Percentiles rank a stretch among this genome's conserved stretches.
Evolutionary conservation across 1,284 basidiomycete genomes (phyloP).

Genomic region (Taiwanofungus camphoratus): DNA sequence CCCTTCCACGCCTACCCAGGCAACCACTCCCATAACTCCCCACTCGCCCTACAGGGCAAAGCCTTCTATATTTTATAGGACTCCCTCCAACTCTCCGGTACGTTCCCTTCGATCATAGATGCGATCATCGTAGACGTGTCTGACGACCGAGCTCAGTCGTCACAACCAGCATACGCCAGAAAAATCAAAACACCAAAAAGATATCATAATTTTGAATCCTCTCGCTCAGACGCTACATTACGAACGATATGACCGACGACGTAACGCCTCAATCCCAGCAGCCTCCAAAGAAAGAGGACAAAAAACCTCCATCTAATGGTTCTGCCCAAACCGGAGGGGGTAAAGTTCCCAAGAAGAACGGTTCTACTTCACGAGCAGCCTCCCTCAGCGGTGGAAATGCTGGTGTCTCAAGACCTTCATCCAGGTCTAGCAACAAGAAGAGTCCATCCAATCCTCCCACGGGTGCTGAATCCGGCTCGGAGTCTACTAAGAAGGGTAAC

Average conservation of each 20-base stretch:
- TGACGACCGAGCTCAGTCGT: constrained; percentile 19
- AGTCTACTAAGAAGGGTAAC: constrained; percentile 53
- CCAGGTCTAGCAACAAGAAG: constrained; percentile 57
- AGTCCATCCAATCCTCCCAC: constrained; percentile 30
- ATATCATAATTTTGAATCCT: constrained; percentile 37
- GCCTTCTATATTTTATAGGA: constrained; percentile 46
- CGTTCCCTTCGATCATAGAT: constrained; percentile 16
- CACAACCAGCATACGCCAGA: constrained; percentile 20
- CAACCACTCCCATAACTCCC: constrained; percentile 54
- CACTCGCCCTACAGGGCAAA: constrained; percentile 88
- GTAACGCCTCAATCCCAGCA: constrained; percentile 48
- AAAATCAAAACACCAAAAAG: constrained; percentile 51
- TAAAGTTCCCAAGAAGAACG: constrained; percentile 50
- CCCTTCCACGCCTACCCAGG: constrained; percentile 50
- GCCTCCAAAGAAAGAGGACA: constrained; percentile 49
- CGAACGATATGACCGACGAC: constrained; percentile 84
- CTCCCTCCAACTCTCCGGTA: constrained; percentile 47
- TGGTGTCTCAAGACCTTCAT: constrained; percentile 50
- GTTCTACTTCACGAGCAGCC: constrained; percentile 42
- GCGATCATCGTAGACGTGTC: constrained; percentile 13
- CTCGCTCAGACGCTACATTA: constrained; percentile 43
- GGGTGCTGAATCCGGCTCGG: constrained; percentile 60
- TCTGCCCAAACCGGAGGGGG: constrained; percentile 29
- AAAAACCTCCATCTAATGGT: constrained; percentile 41
- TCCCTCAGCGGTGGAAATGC: constrained; percentile 37